Evolutionary conservation across 2,329 filamentous ascomycete genomes (phyloP).

Genomic region (Trichophyton mentagrophytes): DNA sequence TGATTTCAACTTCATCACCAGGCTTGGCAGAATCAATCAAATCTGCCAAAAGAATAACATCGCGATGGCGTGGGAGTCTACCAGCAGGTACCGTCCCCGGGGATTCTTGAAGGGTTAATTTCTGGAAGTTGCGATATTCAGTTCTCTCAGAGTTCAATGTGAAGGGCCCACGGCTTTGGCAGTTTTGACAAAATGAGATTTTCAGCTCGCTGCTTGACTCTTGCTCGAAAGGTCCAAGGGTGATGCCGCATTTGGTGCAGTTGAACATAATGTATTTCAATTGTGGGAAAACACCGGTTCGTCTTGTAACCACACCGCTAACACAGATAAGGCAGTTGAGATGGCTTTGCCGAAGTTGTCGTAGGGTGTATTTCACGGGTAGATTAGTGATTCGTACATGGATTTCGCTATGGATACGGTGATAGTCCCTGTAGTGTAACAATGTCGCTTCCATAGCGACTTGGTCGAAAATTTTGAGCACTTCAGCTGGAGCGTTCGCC

Average conservation of each 20-base stretch:
- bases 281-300: slow-evolving; percentile 92
- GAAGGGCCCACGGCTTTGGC: slow-evolving; percentile 88
- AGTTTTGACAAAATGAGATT: slow-evolving; percentile 91
- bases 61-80: slow-evolving; percentile 79
- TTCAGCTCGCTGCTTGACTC: slow-evolving; percentile 95
- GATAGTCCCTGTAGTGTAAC: slow-evolving; percentile 93
- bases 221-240: slow-evolving; percentile 78
- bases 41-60: slow-evolving; percentile 93
- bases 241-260: slow-evolving; percentile 83
- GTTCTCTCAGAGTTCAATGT: slow-evolving; percentile 95
- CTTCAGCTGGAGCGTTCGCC: slow-evolving; percentile 87
- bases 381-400: slow-evolving; percentile 94
- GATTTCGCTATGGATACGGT: slow-evolving; percentile 93
- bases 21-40: slow-evolving; percentile 94
- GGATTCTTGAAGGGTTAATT: slow-evolving; percentile 90
- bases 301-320: slow-evolving; percentile 84
- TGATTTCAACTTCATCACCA: slow-evolving; percentile 94
- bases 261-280: slow-evolving; percentile 98
- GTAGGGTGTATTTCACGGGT: slow-evolving; percentile 86
- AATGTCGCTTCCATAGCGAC: slow-evolving; percentile 94
- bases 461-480: slow-evolving; percentile 90
- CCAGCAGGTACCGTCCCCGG: slow-evolving; percentile 93
- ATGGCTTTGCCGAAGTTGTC: slow-evolving; percentile 87
- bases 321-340: slow-evolving; percentile 92
- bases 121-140: slow-evolving; percentile 97